These are phyloP conservation scores for Penicillium cinerascens DNA, from an alignment of 495 filamentous ascomycete species.

Conservation along the genomic window DNA sequence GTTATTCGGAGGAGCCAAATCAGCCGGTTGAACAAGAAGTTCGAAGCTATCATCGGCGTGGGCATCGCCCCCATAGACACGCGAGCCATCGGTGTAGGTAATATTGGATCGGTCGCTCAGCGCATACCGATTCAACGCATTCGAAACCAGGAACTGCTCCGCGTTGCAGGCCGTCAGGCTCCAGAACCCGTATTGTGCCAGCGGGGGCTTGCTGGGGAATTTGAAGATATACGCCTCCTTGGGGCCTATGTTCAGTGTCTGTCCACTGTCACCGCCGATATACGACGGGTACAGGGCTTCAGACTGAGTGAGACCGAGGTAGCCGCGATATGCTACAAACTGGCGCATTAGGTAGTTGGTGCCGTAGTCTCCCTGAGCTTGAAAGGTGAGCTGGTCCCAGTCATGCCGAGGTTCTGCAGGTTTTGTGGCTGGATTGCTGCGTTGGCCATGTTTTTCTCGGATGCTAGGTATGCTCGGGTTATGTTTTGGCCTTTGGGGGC, in stretches of 20 bases:
- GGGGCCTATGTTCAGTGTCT: background rate
- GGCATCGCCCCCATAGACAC: conserved; percentile 15
- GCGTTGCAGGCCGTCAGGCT: conserved; percentile 31
- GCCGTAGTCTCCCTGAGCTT: too few relatives aligned
- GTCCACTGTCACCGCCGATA: background rate
- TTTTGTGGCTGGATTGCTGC: background rate
- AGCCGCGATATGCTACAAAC: too few relatives aligned
- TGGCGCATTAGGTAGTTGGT: too few relatives aligned
- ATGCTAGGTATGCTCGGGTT: background rate
- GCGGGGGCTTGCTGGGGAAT: conserved; percentile 29
- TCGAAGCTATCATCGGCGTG: too few relatives aligned
- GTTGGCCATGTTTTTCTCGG: background rate
- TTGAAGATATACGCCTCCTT: conserved; percentile 23
- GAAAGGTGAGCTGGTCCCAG: too few relatives aligned
- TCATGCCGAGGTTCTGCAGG: too few relatives aligned
- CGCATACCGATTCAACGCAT: conserved; percentile 22
- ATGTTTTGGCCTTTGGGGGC: conserved; percentile 1
- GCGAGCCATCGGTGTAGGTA: conserved; percentile 24
- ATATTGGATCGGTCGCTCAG: conserved; percentile 30
- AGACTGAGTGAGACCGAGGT: too few relatives aligned
- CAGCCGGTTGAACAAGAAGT: too few relatives aligned
- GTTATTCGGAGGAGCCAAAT: too few relatives aligned
- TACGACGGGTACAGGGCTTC: conserved; percentile 1
- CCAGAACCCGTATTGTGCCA: conserved; percentile 29
- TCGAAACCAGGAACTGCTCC: conserved; percentile 22